Evolutionary conservation across 768 basidiomycete species (phyloP).

Genomic region (Kwoniella sp.): DNA sequence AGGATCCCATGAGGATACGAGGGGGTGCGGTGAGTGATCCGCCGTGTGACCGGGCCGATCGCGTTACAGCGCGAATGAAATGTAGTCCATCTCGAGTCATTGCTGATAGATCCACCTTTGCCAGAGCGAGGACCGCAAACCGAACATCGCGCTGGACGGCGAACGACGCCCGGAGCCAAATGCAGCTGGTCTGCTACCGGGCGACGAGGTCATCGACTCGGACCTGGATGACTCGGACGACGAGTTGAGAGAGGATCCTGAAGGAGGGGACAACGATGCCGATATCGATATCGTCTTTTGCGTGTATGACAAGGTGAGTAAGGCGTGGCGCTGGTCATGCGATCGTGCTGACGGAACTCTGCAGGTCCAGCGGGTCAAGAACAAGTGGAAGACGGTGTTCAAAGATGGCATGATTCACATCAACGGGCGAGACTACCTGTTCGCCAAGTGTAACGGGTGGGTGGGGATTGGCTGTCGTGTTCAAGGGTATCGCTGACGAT

Average conservation of each 20-base stretch:
- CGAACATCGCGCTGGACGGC: constrained; percentile 4
- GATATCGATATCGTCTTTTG: constrained; percentile 93
- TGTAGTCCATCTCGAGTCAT: too few relatives aligned
- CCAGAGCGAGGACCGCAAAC: constrained; percentile 15
- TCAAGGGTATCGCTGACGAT: neutral
- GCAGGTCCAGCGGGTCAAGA: constrained; percentile 97
- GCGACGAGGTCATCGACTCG: constrained; percentile 82
- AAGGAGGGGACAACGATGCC: constrained; percentile 57
- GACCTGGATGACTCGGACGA: constrained; percentile 84
- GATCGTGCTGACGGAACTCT: neutral
- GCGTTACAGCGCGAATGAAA: too few relatives aligned
- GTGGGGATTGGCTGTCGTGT: constrained; percentile 47
- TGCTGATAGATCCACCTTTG: neutral
- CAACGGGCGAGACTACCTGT: constrained; percentile 95
- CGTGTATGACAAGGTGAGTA: constrained; percentile 88
- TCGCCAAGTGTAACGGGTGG: constrained; percentile 93
- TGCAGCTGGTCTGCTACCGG: constrained; percentile 49
- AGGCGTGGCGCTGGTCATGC: too few relatives aligned
- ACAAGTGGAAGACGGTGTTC: constrained; percentile 98
- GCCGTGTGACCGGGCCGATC: too few relatives aligned
- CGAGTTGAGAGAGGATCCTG: constrained; percentile 80
- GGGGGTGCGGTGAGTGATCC: constrained; percentile 32
- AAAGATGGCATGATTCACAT: constrained; percentile 98
- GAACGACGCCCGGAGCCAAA: constrained; percentile 38
- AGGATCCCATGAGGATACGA: constrained; percentile 31